Evolutionary conservation across 345 rosid species (phyloP).

Genomic region (Moricandia arvensis): DNA sequence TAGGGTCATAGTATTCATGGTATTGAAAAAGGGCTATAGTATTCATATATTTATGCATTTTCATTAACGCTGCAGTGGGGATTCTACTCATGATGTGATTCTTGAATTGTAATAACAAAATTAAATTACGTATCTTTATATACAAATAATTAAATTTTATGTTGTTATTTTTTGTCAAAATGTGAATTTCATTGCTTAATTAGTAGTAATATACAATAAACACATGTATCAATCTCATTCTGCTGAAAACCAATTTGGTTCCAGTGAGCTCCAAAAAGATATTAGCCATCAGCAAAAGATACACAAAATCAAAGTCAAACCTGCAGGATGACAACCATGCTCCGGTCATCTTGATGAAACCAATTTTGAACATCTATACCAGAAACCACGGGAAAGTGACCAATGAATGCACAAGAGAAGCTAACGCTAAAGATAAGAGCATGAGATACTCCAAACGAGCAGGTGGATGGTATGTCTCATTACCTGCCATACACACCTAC

Average conservation of each 20-base stretch:
- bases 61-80: slow-evolving; percentile 2
- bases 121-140: no score
- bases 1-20: no score
- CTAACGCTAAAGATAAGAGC: neutral
- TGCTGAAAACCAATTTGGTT: neutral
- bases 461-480: neutral
- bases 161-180: neutral
- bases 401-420: neutral
- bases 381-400: neutral
- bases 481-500: neutral
- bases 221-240: neutral
- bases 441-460: neutral
- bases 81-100: slow-evolving; percentile 14
- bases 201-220: neutral
- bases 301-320: no score
- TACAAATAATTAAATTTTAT: neutral
- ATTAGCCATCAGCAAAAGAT: no score
- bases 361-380: neutral
- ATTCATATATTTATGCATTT: no score
- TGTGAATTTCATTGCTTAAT: neutral
- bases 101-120: slow-evolving; percentile 3
- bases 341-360: neutral
- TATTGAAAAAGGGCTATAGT: no score
- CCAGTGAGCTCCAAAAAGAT: neutral
- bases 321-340: neutral